Evolutionary conservation across 352 stramenopile species (phyloP), one percentile per base, ranked within the genome.

Genomic region (Phytophthora hybrid): DNA sequence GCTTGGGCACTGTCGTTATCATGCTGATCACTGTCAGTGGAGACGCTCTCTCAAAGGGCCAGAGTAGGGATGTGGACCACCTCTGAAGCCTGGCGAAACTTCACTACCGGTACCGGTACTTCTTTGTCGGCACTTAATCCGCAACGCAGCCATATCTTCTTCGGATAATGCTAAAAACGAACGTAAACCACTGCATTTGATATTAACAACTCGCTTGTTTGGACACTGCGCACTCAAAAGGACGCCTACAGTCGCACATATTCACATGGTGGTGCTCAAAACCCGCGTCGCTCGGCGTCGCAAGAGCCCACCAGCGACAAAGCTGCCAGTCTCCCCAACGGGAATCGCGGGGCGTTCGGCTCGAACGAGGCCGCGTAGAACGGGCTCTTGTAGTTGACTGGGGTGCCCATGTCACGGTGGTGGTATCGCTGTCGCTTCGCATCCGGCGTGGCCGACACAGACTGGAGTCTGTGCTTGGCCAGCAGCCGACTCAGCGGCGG

Each of bases 401-500:
- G 2, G 23, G 23, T 26, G 1, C 23, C 23, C 23, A 26, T 26
- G 23, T 26, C 23, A 26, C 26, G 51, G 34, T 29, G 39, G 62
- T 14, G 18, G 10, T 44, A 44, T 18, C 37, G 21, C 13, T 4
- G 41, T 21, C 18, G 41, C 14, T 19, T 49, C 41, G 14, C 2
- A 1, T 18, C 41, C 6, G 41, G 16, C 18, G 41, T 21, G 18
- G 5, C 41, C 13, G 14, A 19, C 41, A 49, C 10, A 5, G 44
- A 53, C 59, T 66, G 51, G 23, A 31, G 0, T 37, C 58, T 47
- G 18, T 70, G 60, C 29, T 68, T 71, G 21, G 37, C 46, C 8
- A 78, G 47, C 14, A 78, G 7, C 9, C 47, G 47, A 13, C 13
- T 69, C n/a, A 81, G 52, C 2, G 73, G 59, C 18, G 71, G 66